Base-by-base conservation (phyloP, 2,329 filamentous ascomycete species). In the Paecilomyces variotii region DNA sequence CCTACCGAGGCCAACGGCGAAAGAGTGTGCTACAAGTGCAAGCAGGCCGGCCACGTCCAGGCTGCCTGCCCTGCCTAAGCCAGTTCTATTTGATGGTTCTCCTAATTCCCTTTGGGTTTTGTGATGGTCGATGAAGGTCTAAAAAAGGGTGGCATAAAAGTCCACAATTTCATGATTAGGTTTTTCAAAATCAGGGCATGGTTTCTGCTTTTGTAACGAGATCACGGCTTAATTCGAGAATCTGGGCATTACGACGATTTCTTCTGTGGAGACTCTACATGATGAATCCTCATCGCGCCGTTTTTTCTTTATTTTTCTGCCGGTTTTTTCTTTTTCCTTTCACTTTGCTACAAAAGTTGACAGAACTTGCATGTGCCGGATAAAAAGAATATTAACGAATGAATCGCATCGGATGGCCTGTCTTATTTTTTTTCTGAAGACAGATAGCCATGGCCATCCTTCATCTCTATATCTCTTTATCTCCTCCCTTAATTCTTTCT, bases 11-110 rank as follows among this genome's bases (percentile, higher is more conserved):
- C 90, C 60, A 85, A 87, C 68, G 84, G 85, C 72, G 93, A 97
- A 84, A 93, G 95, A 76, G 91, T 96, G 75, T 99, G 94, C 88
- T 99, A 99, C 86, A 96, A 95, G 84, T 97, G 86, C 84, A 86
- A 86, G 79, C 83, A 88, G 77, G 83, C 86, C 67, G 92, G 93
- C 69, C 93, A 97, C 80, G 88, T 97, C 75, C 93, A 97, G 85
- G 86, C 90, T 69, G 86, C 89, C 71, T 99, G 94, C 87, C 90
- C 93, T 72, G 91, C 89, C 82, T 90, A 88, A 78, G 69, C 59
- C 56, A 55, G 57, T 49, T 9, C 56, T 7, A 12, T 2, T 52
- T 24, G 19, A 24, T 52, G 24, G 11, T 24, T 26, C 25, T 26
- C 25, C 12, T 52, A 52, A 45, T 45, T 24, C n/a, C 39, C 14